phyloP scores from a whole-genome alignment of 345 rosid genomes.

The Tarenaya hassleriana region DNA sequence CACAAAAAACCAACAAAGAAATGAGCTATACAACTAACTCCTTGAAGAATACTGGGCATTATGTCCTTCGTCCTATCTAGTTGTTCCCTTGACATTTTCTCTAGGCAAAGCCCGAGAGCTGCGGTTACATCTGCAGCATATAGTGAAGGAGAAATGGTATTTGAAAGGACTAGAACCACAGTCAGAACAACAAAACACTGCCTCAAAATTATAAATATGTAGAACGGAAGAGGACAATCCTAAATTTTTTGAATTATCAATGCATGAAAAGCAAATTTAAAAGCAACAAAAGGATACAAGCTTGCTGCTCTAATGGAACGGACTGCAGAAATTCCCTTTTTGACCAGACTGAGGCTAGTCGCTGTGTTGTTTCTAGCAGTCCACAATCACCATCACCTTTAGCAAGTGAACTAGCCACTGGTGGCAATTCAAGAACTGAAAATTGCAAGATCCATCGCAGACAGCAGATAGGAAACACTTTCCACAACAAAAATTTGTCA shows the following conservation, averaged over 20 bases:
- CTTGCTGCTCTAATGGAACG: conserved; percentile 80
- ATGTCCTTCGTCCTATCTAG: conserved; percentile 62
- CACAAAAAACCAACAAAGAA: conserved; percentile 26
- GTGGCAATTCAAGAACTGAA: conserved; percentile 68
- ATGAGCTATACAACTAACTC: conserved; percentile 70
- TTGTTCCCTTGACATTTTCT: conserved; percentile 77
- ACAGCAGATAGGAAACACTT: conserved; percentile 82
- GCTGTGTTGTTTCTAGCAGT: conserved; percentile 55
- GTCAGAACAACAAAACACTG: conserved; percentile 7
- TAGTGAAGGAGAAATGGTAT: conserved; percentile 39
- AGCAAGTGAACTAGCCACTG: conserved; percentile 36
- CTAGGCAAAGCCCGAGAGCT: conserved; percentile 86
- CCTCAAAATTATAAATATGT: conserved; percentile 5
- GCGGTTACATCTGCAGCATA: conserved; percentile 62
- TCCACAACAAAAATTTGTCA: conserved; percentile 91
- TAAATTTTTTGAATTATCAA: conserved; percentile 1
- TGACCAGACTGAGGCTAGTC: conserved; percentile 67
- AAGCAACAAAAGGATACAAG: conserved; percentile 68
- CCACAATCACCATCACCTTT: conserved; percentile 35
- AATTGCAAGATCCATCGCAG: conserved; percentile 87
- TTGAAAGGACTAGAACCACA: conserved; percentile 10
- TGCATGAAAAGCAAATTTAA: conserved; percentile 4
- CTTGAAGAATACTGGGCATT: conserved; percentile 86
- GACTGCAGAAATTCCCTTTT: conserved; percentile 71
- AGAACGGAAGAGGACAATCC: not conserved